These are phyloP conservation scores for Alternaria longipes DNA, from an alignment of 2,329 filamentous ascomycete genomes.

Conservation along the genomic window DNA sequence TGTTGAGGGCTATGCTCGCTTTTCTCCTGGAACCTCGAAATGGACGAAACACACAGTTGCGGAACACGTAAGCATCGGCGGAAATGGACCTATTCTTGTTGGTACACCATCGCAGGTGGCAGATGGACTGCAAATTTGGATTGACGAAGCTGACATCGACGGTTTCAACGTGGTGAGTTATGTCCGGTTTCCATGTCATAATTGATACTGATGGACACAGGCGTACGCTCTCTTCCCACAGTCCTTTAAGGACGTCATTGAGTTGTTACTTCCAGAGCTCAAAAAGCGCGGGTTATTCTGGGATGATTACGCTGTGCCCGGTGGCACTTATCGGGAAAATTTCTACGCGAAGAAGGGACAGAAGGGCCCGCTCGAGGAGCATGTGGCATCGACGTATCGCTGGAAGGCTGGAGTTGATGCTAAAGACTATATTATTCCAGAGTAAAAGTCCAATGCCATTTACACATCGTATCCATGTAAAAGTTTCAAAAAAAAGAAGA, in stretches of 20 bases:
- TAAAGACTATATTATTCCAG: conserved; percentile 40
- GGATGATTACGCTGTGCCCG: conserved; percentile 62
- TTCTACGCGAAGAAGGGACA: conserved; percentile 63
- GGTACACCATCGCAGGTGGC: conserved; percentile 72
- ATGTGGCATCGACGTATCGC: conserved; percentile 61
- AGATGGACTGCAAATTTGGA: conserved; percentile 73
- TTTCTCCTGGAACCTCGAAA: conserved; percentile 67
- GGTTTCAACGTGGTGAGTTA: conserved; percentile 75
- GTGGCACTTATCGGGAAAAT: conserved; percentile 70
- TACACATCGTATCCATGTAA: background rate
- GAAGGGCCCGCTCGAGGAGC: conserved; percentile 61
- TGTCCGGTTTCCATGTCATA: background rate
- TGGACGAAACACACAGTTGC: conserved; percentile 78
- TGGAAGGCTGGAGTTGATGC: conserved; percentile 49
- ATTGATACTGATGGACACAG: conserved; percentile 23
- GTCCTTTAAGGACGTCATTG: conserved; percentile 73
- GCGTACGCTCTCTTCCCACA: conserved; percentile 73
- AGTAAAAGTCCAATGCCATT: conserved; percentile 56
- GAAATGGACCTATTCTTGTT: conserved; percentile 70
- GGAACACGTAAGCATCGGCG: conserved; percentile 73
- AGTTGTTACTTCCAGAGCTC: conserved; percentile 72
- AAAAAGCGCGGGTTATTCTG: conserved; percentile 66
- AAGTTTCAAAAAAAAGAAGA: background rate
- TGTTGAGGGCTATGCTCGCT: conserved; percentile 65
- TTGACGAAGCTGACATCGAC: conserved; percentile 74